Percentiles rank a stretch among this genome's conserved stretches.
Conservation (phyloP, 2,329 filamentous ascomycete genomes). For the Monilinia vaccinii-corymbosi region DNA sequence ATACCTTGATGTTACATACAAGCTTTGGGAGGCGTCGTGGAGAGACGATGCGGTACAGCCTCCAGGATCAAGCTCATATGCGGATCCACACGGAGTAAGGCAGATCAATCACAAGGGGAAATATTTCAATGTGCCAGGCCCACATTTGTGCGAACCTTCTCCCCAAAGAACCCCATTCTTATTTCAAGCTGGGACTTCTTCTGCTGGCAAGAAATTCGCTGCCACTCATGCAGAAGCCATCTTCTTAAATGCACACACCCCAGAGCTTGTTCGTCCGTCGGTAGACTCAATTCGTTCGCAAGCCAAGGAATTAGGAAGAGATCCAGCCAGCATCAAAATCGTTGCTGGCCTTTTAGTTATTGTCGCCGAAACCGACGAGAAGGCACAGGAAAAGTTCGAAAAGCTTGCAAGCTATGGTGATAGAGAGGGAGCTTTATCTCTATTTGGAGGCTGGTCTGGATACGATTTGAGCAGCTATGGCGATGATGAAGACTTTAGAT, state of each 20-base stretch:
- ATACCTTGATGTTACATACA: constrained; percentile 38
- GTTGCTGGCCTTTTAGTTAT: constrained; percentile 58
- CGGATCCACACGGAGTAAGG: constrained; percentile 47
- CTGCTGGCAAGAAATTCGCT: constrained; percentile 56
- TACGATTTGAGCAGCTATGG: constrained; percentile 52
- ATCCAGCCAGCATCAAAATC: constrained; percentile 55
- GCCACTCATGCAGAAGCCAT: constrained; percentile 64
- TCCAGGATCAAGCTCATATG: constrained; percentile 49
- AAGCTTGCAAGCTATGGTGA: constrained; percentile 54
- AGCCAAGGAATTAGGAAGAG: constrained; percentile 45
- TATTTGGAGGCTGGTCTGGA: constrained; percentile 70
- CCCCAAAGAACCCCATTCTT: constrained; percentile 23
- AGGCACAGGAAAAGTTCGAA: constrained; percentile 53
- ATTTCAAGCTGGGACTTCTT: constrained; percentile 60
- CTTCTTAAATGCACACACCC: constrained; percentile 58
- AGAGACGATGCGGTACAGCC: constrained; percentile 45
- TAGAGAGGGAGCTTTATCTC: constrained; percentile 55
- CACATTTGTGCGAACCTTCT: constrained; percentile 49
- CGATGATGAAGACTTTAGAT: constrained; percentile 55
- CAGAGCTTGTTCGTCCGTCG: constrained; percentile 49
- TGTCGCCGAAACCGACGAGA: constrained; percentile 54
- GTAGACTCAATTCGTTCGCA: constrained; percentile 50
- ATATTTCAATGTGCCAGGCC: constrained; percentile 54
- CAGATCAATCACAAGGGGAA: constrained; percentile 58
- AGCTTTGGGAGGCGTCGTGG: constrained; percentile 25